phyloP scores from a whole-genome alignment of 495 filamentous ascomycete genomes.

The Hyaloscypha hepaticicola region DNA sequence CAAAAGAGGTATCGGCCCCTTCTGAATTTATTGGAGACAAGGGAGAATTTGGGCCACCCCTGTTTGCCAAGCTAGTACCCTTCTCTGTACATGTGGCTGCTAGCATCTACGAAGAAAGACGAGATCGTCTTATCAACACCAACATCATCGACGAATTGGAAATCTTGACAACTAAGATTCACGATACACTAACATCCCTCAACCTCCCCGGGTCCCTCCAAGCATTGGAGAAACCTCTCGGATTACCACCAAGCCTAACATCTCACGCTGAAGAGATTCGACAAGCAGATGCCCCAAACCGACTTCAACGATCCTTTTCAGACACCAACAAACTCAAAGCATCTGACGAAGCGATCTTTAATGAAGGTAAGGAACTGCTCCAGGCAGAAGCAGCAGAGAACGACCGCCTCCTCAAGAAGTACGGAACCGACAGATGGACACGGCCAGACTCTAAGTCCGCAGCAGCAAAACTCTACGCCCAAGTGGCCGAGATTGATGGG shows the following conservation, averaged over 20 bases:
- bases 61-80: conserved; percentile 91
- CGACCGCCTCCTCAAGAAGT: conserved; percentile 66
- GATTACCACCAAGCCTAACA: conserved; percentile 78
- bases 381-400: conserved; percentile 82
- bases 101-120: conserved; percentile 89
- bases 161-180: conserved; percentile 71
- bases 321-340: conserved; percentile 84
- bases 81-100: conserved; percentile 95
- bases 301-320: conserved; percentile 71
- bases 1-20: conserved; percentile 80
- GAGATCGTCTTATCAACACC: conserved; percentile 84
- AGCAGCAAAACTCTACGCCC: conserved; percentile 71
- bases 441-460: conserved; percentile 67
- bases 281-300: conserved; percentile 82
- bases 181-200: conserved; percentile 77
- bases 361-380: conserved; percentile 77
- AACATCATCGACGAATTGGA: conserved; percentile 84
- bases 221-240: conserved; percentile 91
- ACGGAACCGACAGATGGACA: conserved; percentile 86
- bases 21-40: conserved; percentile 76
- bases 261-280: conserved; percentile 93
- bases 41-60: conserved; percentile 72
- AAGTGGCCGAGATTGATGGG: conserved; percentile 76
- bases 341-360: conserved; percentile 70
- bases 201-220: conserved; percentile 93